Evolutionary conservation across 257 asterid genomes (phyloP).

Genomic region (Ilex asprella): DNA sequence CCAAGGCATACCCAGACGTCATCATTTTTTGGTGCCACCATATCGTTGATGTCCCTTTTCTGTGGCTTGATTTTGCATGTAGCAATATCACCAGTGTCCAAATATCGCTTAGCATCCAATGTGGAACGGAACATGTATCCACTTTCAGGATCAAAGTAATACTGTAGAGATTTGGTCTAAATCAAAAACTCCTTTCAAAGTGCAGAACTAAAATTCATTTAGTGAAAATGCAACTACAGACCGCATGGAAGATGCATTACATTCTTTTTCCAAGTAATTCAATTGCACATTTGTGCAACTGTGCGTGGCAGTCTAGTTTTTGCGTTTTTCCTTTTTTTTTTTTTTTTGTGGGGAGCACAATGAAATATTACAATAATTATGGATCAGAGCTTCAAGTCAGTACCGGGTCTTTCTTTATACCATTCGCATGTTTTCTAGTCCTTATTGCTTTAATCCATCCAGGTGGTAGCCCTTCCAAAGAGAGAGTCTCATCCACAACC

Average conservation of each 20-base stretch:
- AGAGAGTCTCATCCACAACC: slow-evolving; percentile 16
- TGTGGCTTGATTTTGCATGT: slow-evolving; percentile 20
- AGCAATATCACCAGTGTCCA: slow-evolving; percentile 21
- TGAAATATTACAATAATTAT: background rate
- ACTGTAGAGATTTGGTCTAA: slow-evolving; percentile 31
- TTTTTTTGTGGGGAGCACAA: background rate
- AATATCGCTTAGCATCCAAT: slow-evolving; percentile 13
- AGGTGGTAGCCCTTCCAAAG: slow-evolving; percentile 49
- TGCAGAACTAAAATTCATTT: background rate
- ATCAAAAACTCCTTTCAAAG: background rate
- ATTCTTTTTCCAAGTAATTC: too few species aligned
- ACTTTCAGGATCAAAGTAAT: slow-evolving; percentile 13
- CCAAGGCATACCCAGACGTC: slow-evolving; percentile 15
- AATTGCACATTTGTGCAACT: too few species aligned
- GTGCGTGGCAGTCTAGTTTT: too few species aligned
- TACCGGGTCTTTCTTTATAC: slow-evolving; percentile 53
- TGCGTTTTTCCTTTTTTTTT: too few species aligned
- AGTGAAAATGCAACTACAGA: background rate
- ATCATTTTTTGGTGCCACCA: background rate
- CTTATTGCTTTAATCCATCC: slow-evolving; percentile 65
- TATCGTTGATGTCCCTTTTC: slow-evolving; percentile 12
- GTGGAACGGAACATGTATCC: slow-evolving; percentile 15
- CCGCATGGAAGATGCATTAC: background rate
- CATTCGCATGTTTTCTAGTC: slow-evolving; percentile 23
- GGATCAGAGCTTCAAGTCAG: slow-evolving; percentile 1